Evolutionary conservation across 116 monocot genomes (phyloP), one percentile per base, ranked within the genome.

Genomic region (Posidonia oceanica): DNA sequence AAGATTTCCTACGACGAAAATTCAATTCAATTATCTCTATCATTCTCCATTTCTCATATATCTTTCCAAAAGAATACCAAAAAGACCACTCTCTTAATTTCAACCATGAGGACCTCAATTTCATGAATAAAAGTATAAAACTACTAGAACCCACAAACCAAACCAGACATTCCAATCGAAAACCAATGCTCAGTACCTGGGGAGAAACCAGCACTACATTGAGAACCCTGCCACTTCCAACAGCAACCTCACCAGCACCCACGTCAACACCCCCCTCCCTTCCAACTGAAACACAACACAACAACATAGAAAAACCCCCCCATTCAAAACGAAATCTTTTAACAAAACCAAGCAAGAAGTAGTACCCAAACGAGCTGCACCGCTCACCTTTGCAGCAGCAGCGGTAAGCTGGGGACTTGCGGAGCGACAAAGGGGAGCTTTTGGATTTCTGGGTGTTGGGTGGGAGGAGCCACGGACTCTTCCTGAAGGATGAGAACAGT

Each of bases 121-220:
- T 4, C 20, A 64, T 7, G n/a, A 39, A 65, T 7, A 18, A 41
- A 18, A 42, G 39, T 14, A 65, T 39, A 39, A 65, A 3, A 41
- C 42, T 7, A 40, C 23, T 11, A 17, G 36, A 39, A 65, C 0
- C 7, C 14, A 17, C 23, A 65, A 40, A 14, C 65, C 39, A 64
- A 17, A 4, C 16, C 16, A 23, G 39, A 39, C 17, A 64, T 14
- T 3, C 12, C 6, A 64, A 64, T 64, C 39, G 39, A 64, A 64
- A 39, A 64, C 3, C 5, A 20, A 20, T 58, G 14, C 17, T 39
- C 4, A 64, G 36, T 23, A 67, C 94, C 90, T 90, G 90, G 40
- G 94, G 94, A 71, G 88, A 94, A 73, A 94, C 85, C 56, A 94
- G 79, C 20, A 94, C 94, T 23, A 94, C 88, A 77, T 91, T 88